Base-by-base conservation (phyloP, 2,329 filamentous ascomycete genomes). In the Macrophomina pseudophaseolina region DNA sequence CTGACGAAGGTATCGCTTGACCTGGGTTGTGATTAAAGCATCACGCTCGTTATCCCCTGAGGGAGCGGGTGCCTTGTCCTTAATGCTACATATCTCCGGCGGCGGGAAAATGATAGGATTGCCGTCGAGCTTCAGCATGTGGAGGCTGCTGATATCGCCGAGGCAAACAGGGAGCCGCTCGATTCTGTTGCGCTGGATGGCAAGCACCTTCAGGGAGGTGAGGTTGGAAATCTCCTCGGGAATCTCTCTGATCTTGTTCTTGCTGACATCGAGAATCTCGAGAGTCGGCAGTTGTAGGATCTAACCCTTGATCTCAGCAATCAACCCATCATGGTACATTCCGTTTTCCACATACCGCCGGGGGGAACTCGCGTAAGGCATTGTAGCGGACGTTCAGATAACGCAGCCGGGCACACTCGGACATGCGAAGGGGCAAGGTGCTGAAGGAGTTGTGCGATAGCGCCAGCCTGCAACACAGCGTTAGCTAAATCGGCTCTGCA, bases 201-300 rank as follows among this genome's bases (percentile, higher is more conserved):
- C 94, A 65, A 98, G 84, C 16, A 97, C 94, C 75, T 97, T 96
- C 70, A 98, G 82, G 1, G 92, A 97, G 5, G 89, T 90, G 73
- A 98, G 83, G 74, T 89, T 92, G 68, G 87, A 87, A 69, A 97
- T 91, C 64, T 94, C 91, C 54, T 90, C 87, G 0, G 94, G 93
- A 1, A 98, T 85, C 9, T 86, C 82, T 56, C 86, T 87, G 68
- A 98, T 88, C 76, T 91, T 92, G 76, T 98, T 98, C 72, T 92
- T 88, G 76, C 93, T 94, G 65, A 98, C 85, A 80, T 98, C 94
- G 68, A 98, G 86, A 67, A 97, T 97, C 80, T 98, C 94, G 65
- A 98, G 86, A 40, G 93, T 91, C 63, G 88, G 90, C 69, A 98
- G 85, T 77, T 93, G 89, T 76, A 94, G 94, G 67, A 98, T 87